Base-by-base conservation (phyloP, 2,329 filamentous ascomycete genomes). In the Botrytis cinerea region DNA sequence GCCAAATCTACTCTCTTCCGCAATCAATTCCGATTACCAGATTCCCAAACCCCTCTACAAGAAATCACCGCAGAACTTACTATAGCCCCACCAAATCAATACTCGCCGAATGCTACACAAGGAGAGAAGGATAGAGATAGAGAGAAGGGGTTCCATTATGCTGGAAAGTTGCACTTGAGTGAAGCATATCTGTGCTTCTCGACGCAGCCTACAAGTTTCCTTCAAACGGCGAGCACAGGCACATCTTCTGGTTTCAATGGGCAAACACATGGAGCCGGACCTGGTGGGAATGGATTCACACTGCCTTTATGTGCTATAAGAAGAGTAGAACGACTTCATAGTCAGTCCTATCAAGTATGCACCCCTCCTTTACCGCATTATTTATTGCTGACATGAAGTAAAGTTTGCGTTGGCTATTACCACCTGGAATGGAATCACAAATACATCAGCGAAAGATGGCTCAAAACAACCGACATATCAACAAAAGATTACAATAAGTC, bases 131-230 rank as follows among this genome's bases (percentile, higher is more conserved):
- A 91, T 76, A 88, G 89, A 77, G 86, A 88, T 73, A 78, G 84
- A 72, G 90, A 91, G 74, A 87, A 89, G 78, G 93, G 94, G 78
- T 97, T 92, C 83, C 93, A 95, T 81, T 98, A 99, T 85, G 91
- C 91, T 38, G 96, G 96, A 69, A 95, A 95, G 83, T 88, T 99
- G 70, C 95, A 99, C 82, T 86, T 99, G 76, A 98, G 94, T 82
- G 95, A 99, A 84, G 89, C 93, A 78, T 99, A 93, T 83, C 90
- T 99, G 78, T 98, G 95, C 86, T 99, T 99, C 85, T 98, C 95
- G 0, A 98, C 96, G 12, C 93, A 96, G 70, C 91, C 93, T 25
- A 93, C 94, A 16, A 97, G 94, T 84, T 98, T 98, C 83, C 83
- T 93, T 60, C 91, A 90, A 76, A 91, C 92, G 0, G 92, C 95